A percentile compares a stretch with the other conserved stretches of the same genome.
These are phyloP conservation scores for Aquilaria malaccensis DNA, from an alignment of 345 rosid species.

Conservation along the genomic window DNA sequence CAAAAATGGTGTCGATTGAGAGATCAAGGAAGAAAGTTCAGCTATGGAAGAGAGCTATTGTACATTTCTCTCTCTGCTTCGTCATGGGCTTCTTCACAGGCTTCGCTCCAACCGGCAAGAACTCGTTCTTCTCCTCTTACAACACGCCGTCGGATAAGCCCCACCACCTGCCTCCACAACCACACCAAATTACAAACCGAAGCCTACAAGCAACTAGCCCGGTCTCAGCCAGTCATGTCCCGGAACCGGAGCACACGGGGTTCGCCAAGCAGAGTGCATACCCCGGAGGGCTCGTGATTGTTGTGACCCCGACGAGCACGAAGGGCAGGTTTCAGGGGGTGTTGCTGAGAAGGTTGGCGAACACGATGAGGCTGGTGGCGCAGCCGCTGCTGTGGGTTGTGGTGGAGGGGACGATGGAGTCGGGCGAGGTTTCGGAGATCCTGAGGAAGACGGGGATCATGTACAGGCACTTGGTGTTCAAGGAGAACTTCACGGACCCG, in stretches of 20 bases:
- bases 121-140: constrained; percentile 28
- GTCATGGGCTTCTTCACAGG: constrained; percentile 89
- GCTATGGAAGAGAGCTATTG: constrained; percentile 77
- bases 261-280: not conserved
- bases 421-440: constrained; percentile 31
- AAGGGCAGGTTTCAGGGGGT: constrained; percentile 33
- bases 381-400: constrained; percentile 83
- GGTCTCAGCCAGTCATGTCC: not conserved
- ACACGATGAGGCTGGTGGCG: constrained; percentile 50
- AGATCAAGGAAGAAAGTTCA: constrained; percentile 79
- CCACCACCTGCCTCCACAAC: not conserved
- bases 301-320: constrained; percentile 53
- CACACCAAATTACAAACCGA: constrained; percentile 6
- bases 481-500: constrained; percentile 56
- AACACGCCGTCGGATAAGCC: constrained; percentile 2
- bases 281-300: constrained; percentile 43
- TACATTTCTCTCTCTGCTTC: constrained; percentile 76
- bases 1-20: constrained; percentile 46
- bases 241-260: too few species aligned
- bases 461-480: constrained; percentile 71
- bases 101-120: constrained; percentile 69
- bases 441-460: constrained; percentile 72
- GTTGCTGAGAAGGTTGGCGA: constrained; percentile 59
- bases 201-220: constrained; percentile 25
- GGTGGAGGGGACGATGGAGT: constrained; percentile 45